Percentiles rank a stretch among this genome's conserved stretches.
Evolutionary conservation across 1,139 yeast species (phyloP).

Genomic region (Taphrina flavorubra): DNA sequence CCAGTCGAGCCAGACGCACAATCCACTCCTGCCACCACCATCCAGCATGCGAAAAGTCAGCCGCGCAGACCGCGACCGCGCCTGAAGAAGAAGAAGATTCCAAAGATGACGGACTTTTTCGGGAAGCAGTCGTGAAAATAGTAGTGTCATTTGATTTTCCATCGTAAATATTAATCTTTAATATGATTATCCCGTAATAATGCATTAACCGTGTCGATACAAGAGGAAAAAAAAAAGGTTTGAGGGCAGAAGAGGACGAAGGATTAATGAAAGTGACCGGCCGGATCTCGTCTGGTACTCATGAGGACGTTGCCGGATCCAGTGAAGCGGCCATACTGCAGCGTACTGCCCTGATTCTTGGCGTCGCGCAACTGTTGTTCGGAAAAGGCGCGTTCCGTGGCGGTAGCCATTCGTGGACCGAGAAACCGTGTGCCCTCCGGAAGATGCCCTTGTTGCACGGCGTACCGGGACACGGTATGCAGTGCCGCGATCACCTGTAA

Average conservation of each 20-base stretch:
- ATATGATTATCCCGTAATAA: too few relatives aligned
- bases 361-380: slow-evolving; percentile 51
- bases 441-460: slow-evolving; percentile 58
- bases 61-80: slow-evolving; percentile 25
- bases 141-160: background rate
- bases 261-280: slow-evolving; percentile 39
- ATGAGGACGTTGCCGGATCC: slow-evolving; percentile 27
- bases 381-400: slow-evolving; percentile 43
- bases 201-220: too few relatives aligned
- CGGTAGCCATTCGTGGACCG: slow-evolving; percentile 58
- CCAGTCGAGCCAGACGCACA: background rate
- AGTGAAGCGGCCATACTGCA: slow-evolving; percentile 58
- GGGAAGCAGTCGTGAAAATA: background rate
- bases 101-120: slow-evolving; percentile 39
- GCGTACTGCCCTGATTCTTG: slow-evolving; percentile 60
- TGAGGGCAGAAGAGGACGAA: background rate
- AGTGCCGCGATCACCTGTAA: slow-evolving; percentile 76
- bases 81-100: slow-evolving; percentile 10
- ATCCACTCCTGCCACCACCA: background rate
- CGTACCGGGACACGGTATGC: slow-evolving; percentile 72
- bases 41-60: slow-evolving; percentile 19
- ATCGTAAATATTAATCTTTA: background rate
- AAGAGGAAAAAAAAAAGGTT: background rate
- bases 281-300: slow-evolving; percentile 39
- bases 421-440: slow-evolving; percentile 53